phyloP scores from a whole-genome alignment of 164 flowering plant species.

The Chimonanthus praecox region DNA sequence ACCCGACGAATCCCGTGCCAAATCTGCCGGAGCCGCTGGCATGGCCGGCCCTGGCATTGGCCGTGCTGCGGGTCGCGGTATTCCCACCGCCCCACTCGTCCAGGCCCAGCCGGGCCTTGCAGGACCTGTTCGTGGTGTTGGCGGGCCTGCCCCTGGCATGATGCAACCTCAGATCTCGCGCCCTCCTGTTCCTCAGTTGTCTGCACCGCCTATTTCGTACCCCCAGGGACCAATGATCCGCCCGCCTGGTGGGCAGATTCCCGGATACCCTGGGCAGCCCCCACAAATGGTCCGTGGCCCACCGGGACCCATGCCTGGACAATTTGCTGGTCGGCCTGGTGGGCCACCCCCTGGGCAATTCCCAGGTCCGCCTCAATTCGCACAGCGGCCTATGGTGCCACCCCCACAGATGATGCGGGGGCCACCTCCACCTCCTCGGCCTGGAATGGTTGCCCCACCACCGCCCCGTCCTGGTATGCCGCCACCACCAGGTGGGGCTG shows the following conservation, averaged over 20 bases:
- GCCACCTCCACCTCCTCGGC: constrained; percentile 27
- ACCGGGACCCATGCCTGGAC: constrained; percentile 39
- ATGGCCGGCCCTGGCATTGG: constrained; percentile 80
- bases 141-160: constrained; percentile 97
- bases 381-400: constrained; percentile 30
- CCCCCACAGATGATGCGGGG: constrained; percentile 67
- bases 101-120: constrained; percentile 95
- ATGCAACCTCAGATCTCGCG: constrained; percentile 95
- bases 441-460: constrained; percentile 52
- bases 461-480: constrained; percentile 71
- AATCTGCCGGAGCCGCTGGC: constrained; percentile 56
- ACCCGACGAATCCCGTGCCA: constrained; percentile 85
- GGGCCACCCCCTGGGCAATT: constrained; percentile 38
- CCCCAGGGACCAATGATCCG: constrained; percentile 63
- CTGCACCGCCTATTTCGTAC: constrained; percentile 59
- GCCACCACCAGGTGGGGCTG: constrained; percentile 67
- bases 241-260: constrained; percentile 57
- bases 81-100: constrained; percentile 63
- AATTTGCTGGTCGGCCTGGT: constrained; percentile 47
- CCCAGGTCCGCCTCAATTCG: constrained; percentile 25
- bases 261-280: constrained; percentile 50
- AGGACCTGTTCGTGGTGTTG: constrained; percentile 88
- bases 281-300: constrained; percentile 49
- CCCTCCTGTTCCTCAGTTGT: constrained; percentile 70
- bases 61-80: constrained; percentile 84